Evolutionary conservation across 2,329 filamentous ascomycete species (phyloP).

Genomic region (Neopestalotiopsis rosae): DNA sequence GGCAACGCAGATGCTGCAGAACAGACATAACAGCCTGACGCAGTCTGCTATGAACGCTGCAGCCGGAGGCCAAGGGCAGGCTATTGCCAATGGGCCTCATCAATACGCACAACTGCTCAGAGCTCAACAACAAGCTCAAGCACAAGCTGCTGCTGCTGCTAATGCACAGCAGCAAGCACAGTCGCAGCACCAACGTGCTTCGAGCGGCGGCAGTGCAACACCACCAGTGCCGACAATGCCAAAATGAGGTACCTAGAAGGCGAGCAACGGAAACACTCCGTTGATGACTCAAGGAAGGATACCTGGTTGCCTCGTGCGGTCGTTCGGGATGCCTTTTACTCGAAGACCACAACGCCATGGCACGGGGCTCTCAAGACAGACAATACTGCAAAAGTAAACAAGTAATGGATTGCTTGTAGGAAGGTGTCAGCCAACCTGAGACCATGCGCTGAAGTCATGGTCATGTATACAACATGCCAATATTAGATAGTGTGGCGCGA

Average conservation of each 20-base stretch:
- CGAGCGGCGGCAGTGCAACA: slow-evolving; percentile 21
- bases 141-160: slow-evolving; percentile 11
- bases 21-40: slow-evolving; percentile 43
- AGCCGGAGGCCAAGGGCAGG: slow-evolving; percentile 53
- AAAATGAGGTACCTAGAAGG: slow-evolving; percentile 12
- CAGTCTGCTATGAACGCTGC: slow-evolving; percentile 62
- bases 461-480: not conserved
- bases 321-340: too few species aligned
- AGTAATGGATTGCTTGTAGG: too few species aligned
- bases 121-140: slow-evolving; percentile 56
- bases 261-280: not conserved
- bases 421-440: not conserved
- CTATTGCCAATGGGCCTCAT: slow-evolving; percentile 58
- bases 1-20: slow-evolving; percentile 57
- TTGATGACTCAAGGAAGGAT: not conserved
- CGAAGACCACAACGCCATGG: too few species aligned
- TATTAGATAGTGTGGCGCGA: not conserved
- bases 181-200: slow-evolving; percentile 18
- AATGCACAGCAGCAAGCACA: slow-evolving; percentile 21
- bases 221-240: slow-evolving; percentile 21
- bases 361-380: too few species aligned
- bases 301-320: not conserved
- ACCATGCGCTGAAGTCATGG: not conserved
- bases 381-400: too few species aligned
- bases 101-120: slow-evolving; percentile 65